These are phyloP conservation scores for Neolecta irregularis DNA, from an alignment of 1,139 yeast species.

Conservation along the genomic window DNA sequence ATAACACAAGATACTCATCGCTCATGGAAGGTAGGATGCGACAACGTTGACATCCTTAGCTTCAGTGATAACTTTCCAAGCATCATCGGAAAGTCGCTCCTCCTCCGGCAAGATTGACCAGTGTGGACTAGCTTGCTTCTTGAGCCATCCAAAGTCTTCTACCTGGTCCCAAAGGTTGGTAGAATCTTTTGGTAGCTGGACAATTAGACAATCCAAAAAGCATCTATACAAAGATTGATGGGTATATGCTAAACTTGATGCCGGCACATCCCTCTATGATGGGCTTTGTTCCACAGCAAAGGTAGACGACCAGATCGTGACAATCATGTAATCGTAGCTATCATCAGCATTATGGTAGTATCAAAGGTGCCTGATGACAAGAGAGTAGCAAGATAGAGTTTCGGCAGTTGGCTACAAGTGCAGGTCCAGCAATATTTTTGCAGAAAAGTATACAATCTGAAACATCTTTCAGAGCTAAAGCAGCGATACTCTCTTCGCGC, in stretches of 20 bases:
- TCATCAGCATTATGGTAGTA: background rate
- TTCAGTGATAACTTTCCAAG: constrained; percentile 1
- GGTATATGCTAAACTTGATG: constrained; percentile 1
- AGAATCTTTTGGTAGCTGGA: background rate
- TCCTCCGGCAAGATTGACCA: constrained; percentile 2
- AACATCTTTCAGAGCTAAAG: no score
- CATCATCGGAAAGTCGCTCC: background rate
- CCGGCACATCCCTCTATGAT: constrained; percentile 2
- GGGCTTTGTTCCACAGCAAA: constrained; percentile 1
- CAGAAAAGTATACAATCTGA: background rate
- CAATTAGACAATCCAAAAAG: background rate
- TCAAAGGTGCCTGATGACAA: constrained; percentile 2
- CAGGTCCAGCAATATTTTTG: constrained; percentile 2
- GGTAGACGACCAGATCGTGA: background rate
- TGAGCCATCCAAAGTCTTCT: constrained; percentile 4
- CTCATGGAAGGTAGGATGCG: no score
- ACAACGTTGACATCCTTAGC: no score
- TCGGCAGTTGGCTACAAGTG: constrained; percentile 1
- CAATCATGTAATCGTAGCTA: constrained; percentile 3
- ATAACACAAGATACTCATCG: no score
- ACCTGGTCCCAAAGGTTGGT: background rate
- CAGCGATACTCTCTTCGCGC: no score
- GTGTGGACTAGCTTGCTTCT: background rate
- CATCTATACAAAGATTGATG: background rate
- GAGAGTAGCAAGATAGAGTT: constrained; percentile 1